A percentile compares a stretch with the other conserved stretches of the same genome.
These are phyloP conservation scores for Plantago lanceolata DNA, from an alignment of 305 asterid genomes.

Conservation along the genomic window DNA sequence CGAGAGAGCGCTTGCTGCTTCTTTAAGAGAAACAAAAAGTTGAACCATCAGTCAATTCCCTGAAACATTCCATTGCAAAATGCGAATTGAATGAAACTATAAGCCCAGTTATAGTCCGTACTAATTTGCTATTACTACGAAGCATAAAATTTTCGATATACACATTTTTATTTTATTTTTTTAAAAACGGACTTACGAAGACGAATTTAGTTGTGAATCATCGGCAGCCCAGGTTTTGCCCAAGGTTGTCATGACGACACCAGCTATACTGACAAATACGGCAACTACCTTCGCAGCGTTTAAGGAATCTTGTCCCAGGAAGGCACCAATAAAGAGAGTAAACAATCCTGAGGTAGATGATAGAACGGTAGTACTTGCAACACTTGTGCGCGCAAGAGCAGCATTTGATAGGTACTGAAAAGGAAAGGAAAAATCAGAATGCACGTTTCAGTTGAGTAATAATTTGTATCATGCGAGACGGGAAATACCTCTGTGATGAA, in stretches of 20 bases:
- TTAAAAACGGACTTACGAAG: conserved; percentile 50
- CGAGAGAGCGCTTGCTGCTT: conserved; percentile 72
- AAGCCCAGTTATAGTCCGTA: background rate
- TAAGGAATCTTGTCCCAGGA: conserved; percentile 87
- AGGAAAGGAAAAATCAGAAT: conserved; percentile 9
- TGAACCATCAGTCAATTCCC: conserved; percentile 55
- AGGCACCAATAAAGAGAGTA: conserved; percentile 88
- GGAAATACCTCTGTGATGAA: conserved; percentile 75
- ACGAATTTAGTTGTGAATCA: conserved; percentile 49
- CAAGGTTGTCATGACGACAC: conserved; percentile 87
- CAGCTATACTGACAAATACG: conserved; percentile 88
- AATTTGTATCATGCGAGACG: conserved; percentile 10
- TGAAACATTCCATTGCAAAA: conserved; percentile 38
- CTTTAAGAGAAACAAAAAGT: conserved; percentile 61
- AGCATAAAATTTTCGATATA: too few species aligned
- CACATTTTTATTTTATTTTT: background rate
- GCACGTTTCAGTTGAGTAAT: conserved; percentile 3
- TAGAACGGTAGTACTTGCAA: conserved; percentile 94
- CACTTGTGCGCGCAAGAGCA: conserved; percentile 98
- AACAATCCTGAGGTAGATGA: conserved; percentile 96
- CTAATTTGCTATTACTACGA: too few species aligned
- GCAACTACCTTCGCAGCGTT: conserved; percentile 71
- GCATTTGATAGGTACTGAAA: conserved; percentile 97
- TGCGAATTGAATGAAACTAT: conserved; percentile 33
- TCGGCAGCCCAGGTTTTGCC: conserved; percentile 99